Conservation (phyloP, 306 rosid species). For the Pachyrhizus erosus region DNA sequence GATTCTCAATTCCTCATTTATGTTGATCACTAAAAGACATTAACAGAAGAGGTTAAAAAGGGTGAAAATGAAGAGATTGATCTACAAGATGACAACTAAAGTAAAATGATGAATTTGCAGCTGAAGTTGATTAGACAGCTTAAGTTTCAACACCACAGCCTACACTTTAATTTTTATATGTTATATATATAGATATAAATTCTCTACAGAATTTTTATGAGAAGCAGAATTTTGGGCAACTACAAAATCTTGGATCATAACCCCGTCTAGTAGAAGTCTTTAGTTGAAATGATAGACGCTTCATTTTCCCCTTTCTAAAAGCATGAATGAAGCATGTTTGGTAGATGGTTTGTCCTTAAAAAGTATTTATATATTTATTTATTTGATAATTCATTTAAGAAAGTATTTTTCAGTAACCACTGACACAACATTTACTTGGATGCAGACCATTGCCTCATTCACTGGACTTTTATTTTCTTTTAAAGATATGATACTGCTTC, state of each 20-base stretch:
- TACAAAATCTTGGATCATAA: neutral
- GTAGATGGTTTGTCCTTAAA: neutral
- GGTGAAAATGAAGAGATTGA: neutral
- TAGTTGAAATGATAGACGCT: neutral
- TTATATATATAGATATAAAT: too few species aligned
- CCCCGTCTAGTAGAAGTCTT: neutral
- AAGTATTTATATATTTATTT: neutral
- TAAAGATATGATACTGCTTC: neutral
- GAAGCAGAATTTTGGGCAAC: neutral
- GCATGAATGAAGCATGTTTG: neutral
- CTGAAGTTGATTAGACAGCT: neutral
- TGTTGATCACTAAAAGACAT: too few species aligned
- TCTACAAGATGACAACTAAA: neutral
- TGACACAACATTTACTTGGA: neutral
- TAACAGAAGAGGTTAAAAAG: neutral
- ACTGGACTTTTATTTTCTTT: neutral
- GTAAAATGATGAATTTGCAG: neutral
- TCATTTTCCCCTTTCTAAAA: neutral
- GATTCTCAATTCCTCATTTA: too few species aligned
- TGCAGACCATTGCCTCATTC: neutral
- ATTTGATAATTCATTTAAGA: neutral
- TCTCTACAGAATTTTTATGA: neutral
- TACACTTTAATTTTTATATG: too few species aligned
- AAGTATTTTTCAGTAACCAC: neutral
- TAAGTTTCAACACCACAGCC: neutral